A percentile compares a stretch with the other conserved stretches of the same genome.
phyloP scores from a whole-genome alignment of 2,329 filamentous ascomycete species.

The Stagonosporopsis cucurbitacearum region DNA sequence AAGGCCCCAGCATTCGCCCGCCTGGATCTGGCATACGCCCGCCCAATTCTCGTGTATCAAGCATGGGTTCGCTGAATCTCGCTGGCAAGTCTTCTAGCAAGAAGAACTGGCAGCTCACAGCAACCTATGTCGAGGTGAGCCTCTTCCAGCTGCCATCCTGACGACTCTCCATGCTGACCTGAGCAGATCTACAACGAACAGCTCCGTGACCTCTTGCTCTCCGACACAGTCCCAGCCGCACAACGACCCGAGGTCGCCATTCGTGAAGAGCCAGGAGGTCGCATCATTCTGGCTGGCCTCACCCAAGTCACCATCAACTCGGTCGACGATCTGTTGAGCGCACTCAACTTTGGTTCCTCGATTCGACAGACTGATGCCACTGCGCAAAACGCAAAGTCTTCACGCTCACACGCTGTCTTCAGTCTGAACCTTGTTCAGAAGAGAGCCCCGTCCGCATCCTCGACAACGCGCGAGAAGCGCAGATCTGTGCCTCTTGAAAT shows the following conservation, averaged over 20 bases:
- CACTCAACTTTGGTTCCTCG: slow-evolving; percentile 88
- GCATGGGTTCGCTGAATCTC: slow-evolving; percentile 57
- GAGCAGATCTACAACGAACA: slow-evolving; percentile 94
- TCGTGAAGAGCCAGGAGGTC: slow-evolving; percentile 90
- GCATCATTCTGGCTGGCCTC: slow-evolving; percentile 90
- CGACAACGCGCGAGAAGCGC: slow-evolving; percentile 75
- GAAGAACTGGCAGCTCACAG: slow-evolving; percentile 88
- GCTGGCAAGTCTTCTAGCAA: slow-evolving; percentile 59
- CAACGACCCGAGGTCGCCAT: slow-evolving; percentile 87
- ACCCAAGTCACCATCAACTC: slow-evolving; percentile 89
- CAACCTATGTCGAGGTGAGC: slow-evolving; percentile 79
- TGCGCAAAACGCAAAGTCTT: slow-evolving; percentile 96
- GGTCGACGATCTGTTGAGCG: slow-evolving; percentile 86
- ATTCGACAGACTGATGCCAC: slow-evolving; percentile 97
- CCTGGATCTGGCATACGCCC: slow-evolving; percentile 82
- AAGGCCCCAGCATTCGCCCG: slow-evolving; percentile 63
- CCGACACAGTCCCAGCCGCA: slow-evolving; percentile 70
- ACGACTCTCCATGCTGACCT: slow-evolving; percentile 20
- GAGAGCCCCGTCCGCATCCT: slow-evolving; percentile 62
- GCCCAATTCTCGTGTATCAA: slow-evolving; percentile 70
- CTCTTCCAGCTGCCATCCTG: too few species aligned
- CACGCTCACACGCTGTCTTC: slow-evolving; percentile 96
- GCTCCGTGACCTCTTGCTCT: slow-evolving; percentile 84
- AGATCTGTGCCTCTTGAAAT: slow-evolving; percentile 85
- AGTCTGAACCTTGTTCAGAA: slow-evolving; percentile 92